phyloP scores from a whole-genome alignment of 2,329 filamentous ascomycete species.

The Cercospora sojina region DNA sequence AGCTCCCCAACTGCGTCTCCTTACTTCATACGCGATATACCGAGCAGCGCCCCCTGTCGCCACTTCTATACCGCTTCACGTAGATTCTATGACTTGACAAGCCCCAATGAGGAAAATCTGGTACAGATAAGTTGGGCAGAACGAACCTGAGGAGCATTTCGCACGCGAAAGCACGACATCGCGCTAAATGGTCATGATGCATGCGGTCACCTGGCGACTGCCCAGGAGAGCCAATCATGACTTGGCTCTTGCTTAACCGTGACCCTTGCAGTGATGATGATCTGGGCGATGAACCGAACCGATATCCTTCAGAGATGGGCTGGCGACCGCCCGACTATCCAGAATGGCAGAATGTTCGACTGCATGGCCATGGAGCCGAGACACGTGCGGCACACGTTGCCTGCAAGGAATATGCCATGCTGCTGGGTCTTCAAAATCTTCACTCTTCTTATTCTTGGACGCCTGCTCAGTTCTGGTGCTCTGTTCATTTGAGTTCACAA shows the following conservation, averaged over 20 bases:
- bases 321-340: background rate
- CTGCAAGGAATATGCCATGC: background rate
- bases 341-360: background rate
- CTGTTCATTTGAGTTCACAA: background rate
- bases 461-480: background rate
- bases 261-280: background rate
- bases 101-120: background rate
- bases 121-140: background rate
- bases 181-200: slow-evolving; percentile 1
- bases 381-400: background rate
- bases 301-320: background rate
- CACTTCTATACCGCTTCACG: background rate
- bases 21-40: background rate
- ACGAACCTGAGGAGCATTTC: background rate
- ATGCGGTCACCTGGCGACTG: slow-evolving; percentile 4
- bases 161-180: slow-evolving; percentile 14
- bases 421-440: background rate
- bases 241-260: slow-evolving; percentile 6
- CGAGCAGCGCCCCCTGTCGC: background rate
- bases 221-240: slow-evolving; percentile 11
- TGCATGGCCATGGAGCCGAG: background rate
- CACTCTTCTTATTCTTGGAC: background rate
- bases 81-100: background rate
- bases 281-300: slow-evolving; percentile 8
- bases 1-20: background rate